These are phyloP conservation scores for Lentinula edodes DNA, from an alignment of 768 basidiomycete species.

Conservation along the genomic window DNA sequence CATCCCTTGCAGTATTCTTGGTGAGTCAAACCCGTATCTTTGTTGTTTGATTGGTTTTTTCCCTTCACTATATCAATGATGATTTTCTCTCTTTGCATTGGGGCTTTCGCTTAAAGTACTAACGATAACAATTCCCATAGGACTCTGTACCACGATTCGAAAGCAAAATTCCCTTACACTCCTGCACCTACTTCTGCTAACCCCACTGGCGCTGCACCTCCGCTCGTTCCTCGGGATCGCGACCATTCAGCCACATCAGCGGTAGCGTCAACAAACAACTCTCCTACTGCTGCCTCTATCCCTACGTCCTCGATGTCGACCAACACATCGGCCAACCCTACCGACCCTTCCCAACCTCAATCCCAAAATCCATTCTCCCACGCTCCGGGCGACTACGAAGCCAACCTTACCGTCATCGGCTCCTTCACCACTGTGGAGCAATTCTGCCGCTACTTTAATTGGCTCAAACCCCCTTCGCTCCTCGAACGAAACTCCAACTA, in stretches of 20 bases:
- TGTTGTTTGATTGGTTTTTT: too few relatives aligned
- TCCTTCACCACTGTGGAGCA: slow-evolving; percentile 88
- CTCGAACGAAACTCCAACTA: slow-evolving; percentile 91
- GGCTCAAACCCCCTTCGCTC: slow-evolving; percentile 87
- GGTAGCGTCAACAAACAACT: slow-evolving; percentile 11
- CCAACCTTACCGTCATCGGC: slow-evolving; percentile 79
- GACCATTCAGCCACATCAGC: not conserved
- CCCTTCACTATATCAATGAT: not conserved
- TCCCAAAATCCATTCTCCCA: slow-evolving; percentile 20
- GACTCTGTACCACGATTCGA: slow-evolving; percentile 90
- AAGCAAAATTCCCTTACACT: slow-evolving; percentile 61
- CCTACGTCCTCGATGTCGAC: not conserved
- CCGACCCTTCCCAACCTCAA: slow-evolving; percentile 20
- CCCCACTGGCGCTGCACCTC: slow-evolving; percentile 1
- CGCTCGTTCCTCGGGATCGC: not conserved
- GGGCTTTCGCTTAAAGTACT: too few relatives aligned
- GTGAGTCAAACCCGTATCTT: slow-evolving; percentile 30
- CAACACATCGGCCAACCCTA: not conserved
- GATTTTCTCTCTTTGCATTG: too few relatives aligned
- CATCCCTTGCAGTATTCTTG: slow-evolving; percentile 84
- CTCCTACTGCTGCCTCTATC: slow-evolving; percentile 12
- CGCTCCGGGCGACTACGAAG: slow-evolving; percentile 72
- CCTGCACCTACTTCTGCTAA: slow-evolving; percentile 28
- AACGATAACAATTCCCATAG: slow-evolving; percentile 27
- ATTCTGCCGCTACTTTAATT: slow-evolving; percentile 91